Evolutionary conservation across 768 basidiomycete genomes (phyloP).

Genomic region (Clathrus columnatus): DNA sequence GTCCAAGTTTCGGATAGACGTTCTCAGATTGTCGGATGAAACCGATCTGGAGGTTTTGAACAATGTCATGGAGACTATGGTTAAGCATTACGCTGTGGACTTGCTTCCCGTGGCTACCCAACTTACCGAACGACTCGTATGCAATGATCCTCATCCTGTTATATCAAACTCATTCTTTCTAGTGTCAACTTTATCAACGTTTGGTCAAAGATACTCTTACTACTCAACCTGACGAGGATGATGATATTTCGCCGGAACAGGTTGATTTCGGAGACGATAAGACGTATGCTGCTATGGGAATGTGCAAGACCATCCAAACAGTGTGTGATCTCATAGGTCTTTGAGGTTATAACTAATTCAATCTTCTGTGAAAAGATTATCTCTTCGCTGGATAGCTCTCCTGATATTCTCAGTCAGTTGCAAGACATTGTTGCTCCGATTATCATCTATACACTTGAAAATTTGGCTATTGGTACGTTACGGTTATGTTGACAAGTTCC

Average conservation of each 20-base stretch:
- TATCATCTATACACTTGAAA: constrained; percentile 67
- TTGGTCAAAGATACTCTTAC: constrained; percentile 59
- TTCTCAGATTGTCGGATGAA: constrained; percentile 86
- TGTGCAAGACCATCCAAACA: constrained; percentile 77
- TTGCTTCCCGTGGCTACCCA: constrained; percentile 78
- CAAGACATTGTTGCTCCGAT: constrained; percentile 77
- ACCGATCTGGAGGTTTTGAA: constrained; percentile 84
- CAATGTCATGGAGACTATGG: constrained; percentile 77
- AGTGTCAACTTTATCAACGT: constrained; percentile 81
- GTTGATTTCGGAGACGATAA: constrained; percentile 70
- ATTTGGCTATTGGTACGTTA: constrained; percentile 61
- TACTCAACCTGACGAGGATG: constrained; percentile 38
- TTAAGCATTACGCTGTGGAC: constrained; percentile 77
- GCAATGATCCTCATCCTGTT: constrained; percentile 19
- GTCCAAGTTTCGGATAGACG: constrained; percentile 33
- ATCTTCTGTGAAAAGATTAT: constrained; percentile 46
- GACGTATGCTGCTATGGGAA: constrained; percentile 79
- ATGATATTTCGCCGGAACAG: constrained; percentile 41
- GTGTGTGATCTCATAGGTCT: constrained; percentile 31
- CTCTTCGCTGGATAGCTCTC: constrained; percentile 59
- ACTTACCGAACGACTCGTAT: constrained; percentile 65
- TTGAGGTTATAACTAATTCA: constrained; percentile 5
- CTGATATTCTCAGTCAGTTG: constrained; percentile 68
- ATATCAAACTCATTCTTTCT: constrained; percentile 1
- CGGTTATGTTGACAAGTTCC: neutral